Evolutionary conservation across 345 rosid species (phyloP).

Genomic region (Chamaenerion angustifolium): DNA sequence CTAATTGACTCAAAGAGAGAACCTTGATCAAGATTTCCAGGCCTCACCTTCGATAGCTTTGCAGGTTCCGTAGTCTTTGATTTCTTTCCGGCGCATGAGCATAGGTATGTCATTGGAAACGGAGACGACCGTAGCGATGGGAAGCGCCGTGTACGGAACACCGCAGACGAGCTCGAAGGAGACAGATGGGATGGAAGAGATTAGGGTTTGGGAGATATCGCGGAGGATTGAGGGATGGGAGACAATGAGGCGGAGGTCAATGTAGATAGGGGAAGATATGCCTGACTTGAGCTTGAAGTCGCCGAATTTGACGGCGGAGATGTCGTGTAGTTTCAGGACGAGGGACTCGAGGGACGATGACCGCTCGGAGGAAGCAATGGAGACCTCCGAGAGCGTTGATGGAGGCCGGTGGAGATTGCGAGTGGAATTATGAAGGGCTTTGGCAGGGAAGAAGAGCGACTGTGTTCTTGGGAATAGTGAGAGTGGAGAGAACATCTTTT

Average conservation of each 20-base stretch:
- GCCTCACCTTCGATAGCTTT: conserved; percentile 64
- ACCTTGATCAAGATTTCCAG: background rate
- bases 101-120: conserved; percentile 46
- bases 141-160: conserved; percentile 94
- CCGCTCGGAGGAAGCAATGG: conserved; percentile 2
- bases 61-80: conserved; percentile 78
- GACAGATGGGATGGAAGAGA: conserved; percentile 50
- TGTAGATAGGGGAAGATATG: conserved; percentile 76
- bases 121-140: conserved; percentile 82
- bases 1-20: background rate
- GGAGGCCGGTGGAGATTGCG: background rate
- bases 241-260: conserved; percentile 88
- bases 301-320: conserved; percentile 84
- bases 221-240: conserved; percentile 68
- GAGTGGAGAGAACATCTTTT: conserved; percentile 3
- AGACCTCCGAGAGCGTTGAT: background rate
- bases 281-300: conserved; percentile 91
- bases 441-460: background rate
- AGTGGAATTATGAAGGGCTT: background rate
- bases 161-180: conserved; percentile 64
- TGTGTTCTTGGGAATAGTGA: background rate
- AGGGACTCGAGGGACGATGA: conserved; percentile 60
- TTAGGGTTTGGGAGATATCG: conserved; percentile 56
- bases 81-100: conserved; percentile 92
- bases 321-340: conserved; percentile 72